A percentile compares a stretch with the other conserved stretches of the same genome.
phyloP scores from a whole-genome alignment of 1,284 basidiomycete species.

The Mycocalia duriaeana region DNA sequence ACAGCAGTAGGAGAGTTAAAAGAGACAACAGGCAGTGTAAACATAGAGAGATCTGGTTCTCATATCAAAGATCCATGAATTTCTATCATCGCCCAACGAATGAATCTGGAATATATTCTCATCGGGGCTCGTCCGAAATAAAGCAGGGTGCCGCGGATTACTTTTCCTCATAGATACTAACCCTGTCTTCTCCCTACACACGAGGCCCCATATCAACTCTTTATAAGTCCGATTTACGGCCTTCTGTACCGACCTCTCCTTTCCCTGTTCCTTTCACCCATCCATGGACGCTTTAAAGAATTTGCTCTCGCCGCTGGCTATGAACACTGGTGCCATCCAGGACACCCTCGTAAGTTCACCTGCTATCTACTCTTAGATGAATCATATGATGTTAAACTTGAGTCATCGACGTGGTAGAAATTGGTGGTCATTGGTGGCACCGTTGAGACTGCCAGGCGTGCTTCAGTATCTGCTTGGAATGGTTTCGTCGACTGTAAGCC shows the following conservation, averaged over 20 bases:
- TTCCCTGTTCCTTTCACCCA: slow-evolving; percentile 22
- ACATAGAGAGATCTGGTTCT: too few relatives aligned
- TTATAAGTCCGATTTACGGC: slow-evolving; percentile 36
- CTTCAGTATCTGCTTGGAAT: slow-evolving; percentile 78
- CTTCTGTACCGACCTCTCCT: slow-evolving; percentile 23
- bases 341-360: slow-evolving; percentile 49
- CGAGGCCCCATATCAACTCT: slow-evolving; percentile 32
- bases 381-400: slow-evolving; percentile 9
- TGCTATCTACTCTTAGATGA: background rate
- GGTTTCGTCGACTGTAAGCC: slow-evolving; percentile 78
- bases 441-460: slow-evolving; percentile 68
- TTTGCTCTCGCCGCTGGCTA: slow-evolving; percentile 54
- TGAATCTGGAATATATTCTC: too few relatives aligned
- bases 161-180: slow-evolving; percentile 20
- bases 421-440: slow-evolving; percentile 76
- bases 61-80: too few relatives aligned
- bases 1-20: too few relatives aligned
- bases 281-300: slow-evolving; percentile 58
- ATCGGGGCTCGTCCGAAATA: slow-evolving; percentile 8
- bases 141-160: slow-evolving; percentile 11
- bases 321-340: slow-evolving; percentile 53
- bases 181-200: slow-evolving; percentile 31
- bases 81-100: too few relatives aligned
- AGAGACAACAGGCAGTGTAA: too few relatives aligned
- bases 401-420: slow-evolving; percentile 55